A percentile compares a stretch with the other conserved stretches of the same genome.
Evolutionary conservation across 306 rosid genomes (phyloP).

Genomic region (Gynostemma pentaphyllum): DNA sequence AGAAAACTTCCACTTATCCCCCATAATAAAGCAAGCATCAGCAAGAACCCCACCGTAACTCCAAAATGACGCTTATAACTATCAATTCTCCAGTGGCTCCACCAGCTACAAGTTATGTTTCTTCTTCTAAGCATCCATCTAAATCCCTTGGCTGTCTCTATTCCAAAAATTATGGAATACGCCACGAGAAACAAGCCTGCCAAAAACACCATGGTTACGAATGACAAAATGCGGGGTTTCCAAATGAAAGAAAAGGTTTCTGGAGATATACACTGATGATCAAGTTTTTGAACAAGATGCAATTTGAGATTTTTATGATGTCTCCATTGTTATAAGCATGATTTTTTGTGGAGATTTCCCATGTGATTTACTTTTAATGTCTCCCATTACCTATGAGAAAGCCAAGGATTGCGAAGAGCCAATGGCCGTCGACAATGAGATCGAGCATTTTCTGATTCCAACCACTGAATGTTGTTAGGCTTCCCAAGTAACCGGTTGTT

Average conservation of each 20-base stretch:
- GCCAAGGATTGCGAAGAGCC: constrained; percentile 54
- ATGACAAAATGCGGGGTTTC: no score
- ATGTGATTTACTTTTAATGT: background rate
- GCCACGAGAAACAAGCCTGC: constrained; percentile 72
- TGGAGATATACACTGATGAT: no score
- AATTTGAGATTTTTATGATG: no score
- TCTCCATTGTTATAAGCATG: no score
- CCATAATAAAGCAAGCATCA: constrained; percentile 38
- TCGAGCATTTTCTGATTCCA: constrained; percentile 95
- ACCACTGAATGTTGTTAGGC: constrained; percentile 90
- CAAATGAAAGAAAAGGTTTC: no score
- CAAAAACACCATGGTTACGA: background rate
- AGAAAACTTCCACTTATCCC: constrained; percentile 26
- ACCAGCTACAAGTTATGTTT: constrained; percentile 12
- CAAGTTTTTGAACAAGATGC: no score
- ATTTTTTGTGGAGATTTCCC: background rate
- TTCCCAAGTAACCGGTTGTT: constrained; percentile 80
- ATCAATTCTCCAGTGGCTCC: constrained; percentile 28
- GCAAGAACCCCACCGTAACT: constrained; percentile 22
- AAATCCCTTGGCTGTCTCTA: constrained; percentile 72
- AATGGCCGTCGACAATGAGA: constrained; percentile 50
- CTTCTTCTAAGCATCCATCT: constrained; percentile 28
- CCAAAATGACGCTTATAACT: constrained; percentile 27
- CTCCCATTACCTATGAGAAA: constrained; percentile 49
- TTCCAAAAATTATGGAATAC: constrained; percentile 46